A percentile compares a stretch with the other conserved stretches of the same genome.
phyloP scores from a whole-genome alignment of 2,329 filamentous ascomycete genomes.

The Venturia nashicola region DNA sequence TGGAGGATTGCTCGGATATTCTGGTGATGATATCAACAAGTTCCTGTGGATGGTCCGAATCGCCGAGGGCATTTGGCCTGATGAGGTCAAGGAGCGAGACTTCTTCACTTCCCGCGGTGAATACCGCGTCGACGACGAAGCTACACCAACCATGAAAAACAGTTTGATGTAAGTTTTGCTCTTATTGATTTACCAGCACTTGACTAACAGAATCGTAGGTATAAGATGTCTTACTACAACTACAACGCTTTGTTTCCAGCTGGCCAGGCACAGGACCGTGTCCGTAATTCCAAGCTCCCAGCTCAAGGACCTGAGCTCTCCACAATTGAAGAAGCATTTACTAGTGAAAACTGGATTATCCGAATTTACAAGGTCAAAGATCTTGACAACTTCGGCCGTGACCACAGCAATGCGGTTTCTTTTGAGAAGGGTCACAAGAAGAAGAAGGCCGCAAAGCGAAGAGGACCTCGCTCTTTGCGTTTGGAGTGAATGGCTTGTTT shows the following conservation, averaged over 20 bases:
- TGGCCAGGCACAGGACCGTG: constrained; percentile 81
- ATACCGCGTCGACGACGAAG: constrained; percentile 86
- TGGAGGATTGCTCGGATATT: constrained; percentile 90
- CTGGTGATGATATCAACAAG: constrained; percentile 98
- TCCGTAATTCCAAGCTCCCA: constrained; percentile 71
- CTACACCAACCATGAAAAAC: constrained; percentile 96
- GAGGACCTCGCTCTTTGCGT: constrained; percentile 57
- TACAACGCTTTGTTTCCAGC: constrained; percentile 83
- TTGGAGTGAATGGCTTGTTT: constrained; percentile 47
- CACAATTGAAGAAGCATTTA: constrained; percentile 92
- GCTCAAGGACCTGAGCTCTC: constrained; percentile 73
- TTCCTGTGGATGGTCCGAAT: constrained; percentile 99
- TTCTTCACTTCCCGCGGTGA: constrained; percentile 92
- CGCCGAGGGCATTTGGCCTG: constrained; percentile 98
- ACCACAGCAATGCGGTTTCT: constrained; percentile 57
- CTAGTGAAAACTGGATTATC: constrained; percentile 99
- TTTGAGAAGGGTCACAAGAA: constrained; percentile 76
- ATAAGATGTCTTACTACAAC: constrained; percentile 99
- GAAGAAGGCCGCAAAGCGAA: constrained; percentile 63
- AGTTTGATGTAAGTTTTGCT: constrained; percentile 76
- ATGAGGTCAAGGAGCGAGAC: constrained; percentile 92
- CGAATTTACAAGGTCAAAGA: constrained; percentile 99
- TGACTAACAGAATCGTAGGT: constrained; percentile 46
- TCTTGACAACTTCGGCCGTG: constrained; percentile 86
- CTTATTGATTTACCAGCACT: constrained; percentile 10